Percentiles rank a stretch among this genome's conserved stretches.
These are phyloP conservation scores for Plasmodium cynomolgi DNA, from an alignment of 169 alveolate species.

Conservation along the genomic window DNA sequence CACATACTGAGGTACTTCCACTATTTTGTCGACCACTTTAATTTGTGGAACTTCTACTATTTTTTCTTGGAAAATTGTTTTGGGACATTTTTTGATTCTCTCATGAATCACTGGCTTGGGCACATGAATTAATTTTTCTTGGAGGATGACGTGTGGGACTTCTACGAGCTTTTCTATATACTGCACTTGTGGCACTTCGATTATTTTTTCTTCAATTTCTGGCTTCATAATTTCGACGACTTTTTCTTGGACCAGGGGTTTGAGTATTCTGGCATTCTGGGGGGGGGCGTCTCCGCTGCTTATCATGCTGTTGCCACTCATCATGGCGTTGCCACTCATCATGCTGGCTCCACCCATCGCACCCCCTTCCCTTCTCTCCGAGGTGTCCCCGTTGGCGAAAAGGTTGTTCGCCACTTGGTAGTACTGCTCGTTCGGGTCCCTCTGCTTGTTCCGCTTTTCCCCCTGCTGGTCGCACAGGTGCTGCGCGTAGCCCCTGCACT, in stretches of 20 bases:
- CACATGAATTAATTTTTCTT: slow-evolving; percentile 89
- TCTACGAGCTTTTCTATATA: slow-evolving; percentile 91
- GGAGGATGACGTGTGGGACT: slow-evolving; percentile 90
- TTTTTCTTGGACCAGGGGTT: slow-evolving; percentile 87
- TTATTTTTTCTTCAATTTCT: slow-evolving; percentile 90
- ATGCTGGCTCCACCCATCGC: background rate
- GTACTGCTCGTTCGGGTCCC: background rate
- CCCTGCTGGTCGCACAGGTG: background rate
- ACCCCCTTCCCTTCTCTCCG: background rate
- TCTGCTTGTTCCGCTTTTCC: background rate
- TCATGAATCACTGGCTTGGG: slow-evolving; percentile 91
- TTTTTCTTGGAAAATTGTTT: slow-evolving; percentile 90
- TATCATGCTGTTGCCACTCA: slow-evolving; percentile 19
- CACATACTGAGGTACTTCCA: slow-evolving; percentile 93
- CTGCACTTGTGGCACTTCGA: slow-evolving; percentile 93
- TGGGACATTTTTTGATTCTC: slow-evolving; percentile 89
- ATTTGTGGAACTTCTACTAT: slow-evolving; percentile 92
- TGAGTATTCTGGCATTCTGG: slow-evolving; percentile 81
- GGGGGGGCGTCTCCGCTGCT: slow-evolving; percentile 77
- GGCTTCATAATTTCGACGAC: slow-evolving; percentile 90
- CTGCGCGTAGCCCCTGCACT: background rate
- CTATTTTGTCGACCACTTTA: slow-evolving; percentile 88
- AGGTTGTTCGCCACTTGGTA: background rate
- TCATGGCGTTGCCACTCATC: slow-evolving; percentile 19
- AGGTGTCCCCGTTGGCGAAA: background rate